Base-by-base conservation (phyloP, 129 eudicot species). In the Solidago caesia region DNA sequence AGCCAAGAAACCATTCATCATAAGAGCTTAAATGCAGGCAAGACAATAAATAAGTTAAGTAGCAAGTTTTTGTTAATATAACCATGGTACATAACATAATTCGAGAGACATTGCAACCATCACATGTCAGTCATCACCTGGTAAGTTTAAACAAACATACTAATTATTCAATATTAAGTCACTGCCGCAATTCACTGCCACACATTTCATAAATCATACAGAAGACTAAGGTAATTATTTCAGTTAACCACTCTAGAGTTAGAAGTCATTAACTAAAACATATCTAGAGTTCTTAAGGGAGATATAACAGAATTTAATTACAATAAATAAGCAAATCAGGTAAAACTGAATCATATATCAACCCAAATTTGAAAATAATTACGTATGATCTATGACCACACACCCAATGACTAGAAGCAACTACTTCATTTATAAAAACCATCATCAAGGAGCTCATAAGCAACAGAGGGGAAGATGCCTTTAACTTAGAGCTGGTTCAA, bases 281-380 rank as follows among this genome's bases (percentile, higher is more conserved):
- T 10, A 16, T 12, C 25, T 15, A 7, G 25, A 61, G 44, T 61
- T 33, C 44, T 29, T 27, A 12, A 33, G 11, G 44, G 44, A 61
- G 44, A 42, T 29, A 27, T n/a, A 26, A 61, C 6, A 61, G 16
- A 52, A 33, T 52, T 52, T 5, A 52, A 52, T 52, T 14, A 52
- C 58, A 52, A 61, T 27, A 33, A 7, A 61, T 27, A 27, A 61
- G 1, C 13, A 52, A 11, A 61, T 27, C 66, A 9, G 45, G 67
- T 62, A 43, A 62, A 62, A 62, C n/a, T 62, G 67, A 11, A 62
- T 41, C 16, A 62, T 0, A 39, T 62, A 62, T 62, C 46, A 62
- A 62, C 67, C 12, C 46, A 62, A 62, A 62, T 14, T 12, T 33
- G 11, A 12, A 62, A 44, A 56, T 56, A 5, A 13, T 61, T 5